These are phyloP conservation scores for Colletotrichum australisinense DNA, from an alignment of 2,329 filamentous ascomycete species.

Conservation along the genomic window DNA sequence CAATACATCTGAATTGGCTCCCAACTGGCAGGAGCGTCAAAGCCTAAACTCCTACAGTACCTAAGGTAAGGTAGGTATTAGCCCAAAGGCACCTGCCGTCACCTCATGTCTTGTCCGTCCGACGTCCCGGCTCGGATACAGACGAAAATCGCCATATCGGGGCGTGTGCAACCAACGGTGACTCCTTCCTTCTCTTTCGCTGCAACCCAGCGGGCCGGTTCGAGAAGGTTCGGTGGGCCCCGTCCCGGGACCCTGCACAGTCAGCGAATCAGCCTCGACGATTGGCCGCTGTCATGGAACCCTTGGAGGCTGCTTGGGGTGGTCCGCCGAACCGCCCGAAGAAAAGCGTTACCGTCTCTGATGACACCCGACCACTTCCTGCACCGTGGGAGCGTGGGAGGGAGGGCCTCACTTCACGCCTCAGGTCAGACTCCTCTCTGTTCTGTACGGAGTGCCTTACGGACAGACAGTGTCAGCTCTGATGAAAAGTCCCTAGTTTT, in stretches of 20 bases:
- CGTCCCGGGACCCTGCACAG: conserved; percentile 19
- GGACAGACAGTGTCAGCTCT: too few relatives aligned
- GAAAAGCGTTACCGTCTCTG: conserved; percentile 7
- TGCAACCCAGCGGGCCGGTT: conserved; percentile 43
- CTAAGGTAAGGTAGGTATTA: too few relatives aligned
- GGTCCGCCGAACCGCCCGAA: conserved; percentile 32
- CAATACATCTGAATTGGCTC: background rate
- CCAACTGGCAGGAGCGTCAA: background rate
- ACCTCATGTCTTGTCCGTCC: background rate
- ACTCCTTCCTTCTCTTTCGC: conserved; percentile 1
- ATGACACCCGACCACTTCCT: conserved; percentile 13
- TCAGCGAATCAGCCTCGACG: conserved; percentile 6
- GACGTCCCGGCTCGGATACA: background rate
- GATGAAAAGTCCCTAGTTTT: too few relatives aligned
- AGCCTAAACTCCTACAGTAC: background rate
- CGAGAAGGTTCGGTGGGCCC: conserved; percentile 59
- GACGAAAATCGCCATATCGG: conserved; percentile 41
- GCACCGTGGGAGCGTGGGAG: background rate
- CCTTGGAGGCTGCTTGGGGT: background rate
- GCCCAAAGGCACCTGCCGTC: background rate
- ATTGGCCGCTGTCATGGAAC: conserved; percentile 12
- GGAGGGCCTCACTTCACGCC: background rate
- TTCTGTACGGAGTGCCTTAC: too few relatives aligned
- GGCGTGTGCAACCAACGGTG: conserved; percentile 48
- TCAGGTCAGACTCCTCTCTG: too few relatives aligned